Conservation (phyloP, 768 basidiomycete species). For the Amanita thiersii region DNA sequence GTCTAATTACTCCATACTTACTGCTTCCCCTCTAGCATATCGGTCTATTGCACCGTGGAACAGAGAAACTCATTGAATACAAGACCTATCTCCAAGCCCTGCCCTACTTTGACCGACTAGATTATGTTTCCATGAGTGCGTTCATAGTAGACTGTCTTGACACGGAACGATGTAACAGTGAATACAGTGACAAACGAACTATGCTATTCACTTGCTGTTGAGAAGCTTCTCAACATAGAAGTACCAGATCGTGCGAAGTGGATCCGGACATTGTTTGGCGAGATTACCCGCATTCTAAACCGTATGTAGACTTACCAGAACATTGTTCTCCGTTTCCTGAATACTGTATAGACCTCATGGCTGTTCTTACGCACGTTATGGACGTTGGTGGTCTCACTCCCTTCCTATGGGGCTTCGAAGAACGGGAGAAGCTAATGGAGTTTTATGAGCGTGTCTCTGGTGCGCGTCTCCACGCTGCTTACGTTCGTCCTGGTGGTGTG, state of each 20-base stretch:
- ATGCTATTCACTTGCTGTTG: conserved; percentile 94
- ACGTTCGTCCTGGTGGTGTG: conserved; percentile 95
- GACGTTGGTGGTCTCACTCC: conserved; percentile 98
- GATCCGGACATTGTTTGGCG: conserved; percentile 96
- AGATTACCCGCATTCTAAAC: conserved; percentile 93
- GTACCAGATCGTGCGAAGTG: conserved; percentile 97
- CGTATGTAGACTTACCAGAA: conserved; percentile 38
- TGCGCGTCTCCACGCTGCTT: conserved; percentile 95
- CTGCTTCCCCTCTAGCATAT: conserved; percentile 56
- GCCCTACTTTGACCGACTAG: conserved; percentile 97
- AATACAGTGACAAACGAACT: conserved; percentile 93
- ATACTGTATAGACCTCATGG: conserved; percentile 74
- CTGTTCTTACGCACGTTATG: conserved; percentile 91
- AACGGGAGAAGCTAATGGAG: conserved; percentile 99
- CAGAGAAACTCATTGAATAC: conserved; percentile 98
- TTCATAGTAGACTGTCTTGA: conserved; percentile 8
- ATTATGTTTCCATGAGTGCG: conserved; percentile 99
- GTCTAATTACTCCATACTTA: background rate
- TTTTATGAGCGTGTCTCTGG: conserved; percentile 99
- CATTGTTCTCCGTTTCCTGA: conserved; percentile 2
- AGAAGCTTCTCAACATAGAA: conserved; percentile 95
- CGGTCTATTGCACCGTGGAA: conserved; percentile 93
- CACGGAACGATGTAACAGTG: conserved; percentile 7
- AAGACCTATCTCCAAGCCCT: conserved; percentile 97
- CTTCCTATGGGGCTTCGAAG: conserved; percentile 99